Percentiles rank a stretch among this genome's conserved stretches.
phyloP scores from a whole-genome alignment of 805 yeast genomes.

The Nakazawaea molendinolei region DNA sequence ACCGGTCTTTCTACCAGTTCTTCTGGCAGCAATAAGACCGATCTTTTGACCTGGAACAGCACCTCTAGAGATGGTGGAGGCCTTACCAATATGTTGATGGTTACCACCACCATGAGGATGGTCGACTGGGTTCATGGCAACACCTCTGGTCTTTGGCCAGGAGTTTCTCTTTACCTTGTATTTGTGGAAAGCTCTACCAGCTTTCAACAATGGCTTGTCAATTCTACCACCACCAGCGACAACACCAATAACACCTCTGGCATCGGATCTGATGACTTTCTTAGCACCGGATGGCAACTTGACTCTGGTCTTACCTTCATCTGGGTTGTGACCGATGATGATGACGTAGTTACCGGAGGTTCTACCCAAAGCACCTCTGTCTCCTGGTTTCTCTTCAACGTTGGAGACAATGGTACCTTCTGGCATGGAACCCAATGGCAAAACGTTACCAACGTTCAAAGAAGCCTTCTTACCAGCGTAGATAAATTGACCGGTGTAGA shows the following conservation, averaged over 20 bases:
- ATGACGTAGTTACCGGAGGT: constrained; percentile 99
- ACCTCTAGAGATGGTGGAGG: constrained; percentile 98
- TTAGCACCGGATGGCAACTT: constrained; percentile 99
- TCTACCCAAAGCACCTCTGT: constrained; percentile 88
- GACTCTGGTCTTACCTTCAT: constrained; percentile 98
- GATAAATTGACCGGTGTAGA: constrained; percentile 98
- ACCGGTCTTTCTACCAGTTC: constrained; percentile 71
- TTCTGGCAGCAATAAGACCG: constrained; percentile 99
- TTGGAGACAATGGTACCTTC: constrained; percentile 47
- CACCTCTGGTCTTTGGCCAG: constrained; percentile 99
- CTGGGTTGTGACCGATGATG: constrained; percentile 98
- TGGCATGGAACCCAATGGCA: constrained; percentile 88
- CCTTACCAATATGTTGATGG: constrained; percentile 99
- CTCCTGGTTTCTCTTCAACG: constrained; percentile 48
- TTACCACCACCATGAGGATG: constrained; percentile 99
- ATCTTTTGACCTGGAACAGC: constrained; percentile 99
- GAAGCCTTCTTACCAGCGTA: constrained; percentile 99
- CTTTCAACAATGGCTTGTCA: constrained; percentile 98
- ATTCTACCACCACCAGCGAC: constrained; percentile 99
- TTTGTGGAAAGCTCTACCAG: constrained; percentile 99
- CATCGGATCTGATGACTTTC: constrained; percentile 90
- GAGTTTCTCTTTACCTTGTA: constrained; percentile 99
- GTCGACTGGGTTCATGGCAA: constrained; percentile 99
- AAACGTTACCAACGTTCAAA: constrained; percentile 92
- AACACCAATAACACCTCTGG: constrained; percentile 99